A percentile compares a stretch with the other conserved stretches of the same genome.
Evolutionary conservation across 2,329 filamentous ascomycete genomes (phyloP).

Genomic region (Verticillium klebahnii): DNA sequence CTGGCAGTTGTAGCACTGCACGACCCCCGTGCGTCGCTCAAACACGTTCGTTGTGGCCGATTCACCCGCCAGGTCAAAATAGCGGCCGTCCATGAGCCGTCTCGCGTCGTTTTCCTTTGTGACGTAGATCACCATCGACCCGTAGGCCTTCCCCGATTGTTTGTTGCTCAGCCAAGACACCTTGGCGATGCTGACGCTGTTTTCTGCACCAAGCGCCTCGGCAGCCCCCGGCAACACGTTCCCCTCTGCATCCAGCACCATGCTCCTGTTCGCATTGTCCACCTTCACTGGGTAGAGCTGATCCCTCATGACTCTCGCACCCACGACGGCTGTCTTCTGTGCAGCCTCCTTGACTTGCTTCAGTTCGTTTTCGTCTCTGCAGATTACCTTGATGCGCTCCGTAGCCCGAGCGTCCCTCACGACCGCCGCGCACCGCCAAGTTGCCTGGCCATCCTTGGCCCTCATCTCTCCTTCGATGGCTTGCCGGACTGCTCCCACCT

Average conservation of each 20-base stretch:
- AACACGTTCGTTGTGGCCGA: constrained; percentile 14
- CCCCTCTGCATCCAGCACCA: constrained; percentile 14
- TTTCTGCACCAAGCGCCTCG: constrained; percentile 15
- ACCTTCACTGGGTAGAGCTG: constrained; percentile 19
- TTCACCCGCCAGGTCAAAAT: constrained; percentile 16
- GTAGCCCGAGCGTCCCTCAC: not conserved
- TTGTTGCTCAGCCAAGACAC: constrained; percentile 19
- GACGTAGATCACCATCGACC: constrained; percentile 19
- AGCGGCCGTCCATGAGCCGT: constrained; percentile 13
- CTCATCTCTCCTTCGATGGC: constrained; percentile 1
- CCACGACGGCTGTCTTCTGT: constrained; percentile 2
- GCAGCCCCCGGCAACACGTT: constrained; percentile 7
- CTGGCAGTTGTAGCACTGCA: constrained; percentile 24
- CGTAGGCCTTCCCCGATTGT: constrained; percentile 15
- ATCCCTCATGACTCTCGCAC: constrained; percentile 15
- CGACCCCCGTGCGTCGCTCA: constrained; percentile 15
- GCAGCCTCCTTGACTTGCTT: constrained; percentile 13
- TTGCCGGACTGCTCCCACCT: not conserved
- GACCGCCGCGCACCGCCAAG: not conserved
- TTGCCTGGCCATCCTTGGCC: not conserved
- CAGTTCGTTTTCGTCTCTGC: constrained; percentile 4
- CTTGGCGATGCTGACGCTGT: constrained; percentile 16
- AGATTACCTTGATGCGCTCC: not conserved
- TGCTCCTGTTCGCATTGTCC: constrained; percentile 16
- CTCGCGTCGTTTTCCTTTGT: constrained; percentile 13